Evolutionary conservation across 2,329 filamentous ascomycete genomes (phyloP), one percentile per base, ranked within the genome.

Genomic region (Tolypocladium amazonense): DNA sequence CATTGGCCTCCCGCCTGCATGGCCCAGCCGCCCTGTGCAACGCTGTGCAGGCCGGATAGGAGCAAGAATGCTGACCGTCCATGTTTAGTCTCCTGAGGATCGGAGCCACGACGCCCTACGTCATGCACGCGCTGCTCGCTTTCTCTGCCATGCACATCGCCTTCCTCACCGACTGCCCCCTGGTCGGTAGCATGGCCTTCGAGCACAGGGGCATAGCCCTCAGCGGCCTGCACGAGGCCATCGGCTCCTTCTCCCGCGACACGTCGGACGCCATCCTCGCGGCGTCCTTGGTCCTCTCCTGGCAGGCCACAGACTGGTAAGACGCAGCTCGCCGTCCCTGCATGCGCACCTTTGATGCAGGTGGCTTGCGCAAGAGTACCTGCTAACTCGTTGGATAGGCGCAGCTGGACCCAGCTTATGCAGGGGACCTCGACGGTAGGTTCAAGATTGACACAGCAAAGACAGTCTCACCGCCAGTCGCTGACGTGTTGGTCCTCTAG

Each of bases 241-340:
- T 97, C 66, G 85, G 87, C 53, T 82, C 83, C 25, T 97, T 97
- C 74, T 95, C 89, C 2, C 86, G 86, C 67, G 86, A 88, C 58
- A 96, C 92, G 62, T 93, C 91, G 2, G 93, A 99, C 75, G 92
- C 92, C 52, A 88, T 97, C 63, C 82, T 99, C 59, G 93, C 92
- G 33, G 90, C 92, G 38, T 97, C 93, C 33, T 85, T 97, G 53
- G 83, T 97, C 56, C 82, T 99, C 56, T 95, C 92, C 43, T 97
- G 94, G 92, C 93, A 97, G 77, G 90, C 91, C 59, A 94, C 88
- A 62, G 93, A 97, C 77, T 97, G 92, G 93, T 95, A 82, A 80
- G 87, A 53, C 23, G 50, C 50, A 35, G 50, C 50, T 30, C 3
- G 30, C 50, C 50, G 50, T 20, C 20, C 30, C 18, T 20, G 9